Percentiles rank a stretch among this genome's conserved stretches.
phyloP scores from a whole-genome alignment of 495 filamentous ascomycete genomes.

The Tuber microsphaerosporum region DNA sequence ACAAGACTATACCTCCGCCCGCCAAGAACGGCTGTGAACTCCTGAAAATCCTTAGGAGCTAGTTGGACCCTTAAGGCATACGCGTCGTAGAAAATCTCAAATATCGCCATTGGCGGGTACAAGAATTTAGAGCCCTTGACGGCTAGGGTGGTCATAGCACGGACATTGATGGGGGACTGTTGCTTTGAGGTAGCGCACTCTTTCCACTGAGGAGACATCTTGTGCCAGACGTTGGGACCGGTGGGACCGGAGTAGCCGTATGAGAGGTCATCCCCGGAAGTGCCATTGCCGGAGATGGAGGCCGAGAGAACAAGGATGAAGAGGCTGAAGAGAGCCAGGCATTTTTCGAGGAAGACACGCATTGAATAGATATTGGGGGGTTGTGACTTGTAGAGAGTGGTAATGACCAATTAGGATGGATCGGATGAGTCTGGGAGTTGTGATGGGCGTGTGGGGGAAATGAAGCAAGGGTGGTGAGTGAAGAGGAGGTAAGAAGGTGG shows the following conservation, averaged over 20 bases:
- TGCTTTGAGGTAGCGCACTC: slow-evolving; percentile 51
- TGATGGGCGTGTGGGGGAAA: background rate
- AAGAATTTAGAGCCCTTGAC: background rate
- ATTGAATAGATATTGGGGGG: background rate
- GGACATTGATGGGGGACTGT: slow-evolving; percentile 59
- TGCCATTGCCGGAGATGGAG: background rate
- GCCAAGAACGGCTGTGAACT: slow-evolving; percentile 38
- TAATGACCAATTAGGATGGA: background rate
- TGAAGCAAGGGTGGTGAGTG: background rate
- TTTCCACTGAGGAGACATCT: slow-evolving; percentile 10
- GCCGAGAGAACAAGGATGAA: background rate
- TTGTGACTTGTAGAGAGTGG: background rate
- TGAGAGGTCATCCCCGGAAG: background rate
- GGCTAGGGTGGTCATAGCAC: slow-evolving; percentile 43
- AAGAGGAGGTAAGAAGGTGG: background rate
- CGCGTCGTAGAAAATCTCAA: slow-evolving; percentile 30
- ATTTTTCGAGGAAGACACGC: background rate
- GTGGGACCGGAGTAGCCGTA: slow-evolving; percentile 46
- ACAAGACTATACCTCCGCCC: slow-evolving; percentile 49
- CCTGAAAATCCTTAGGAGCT: slow-evolving; percentile 19
- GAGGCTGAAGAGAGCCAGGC: background rate
- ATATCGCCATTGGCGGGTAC: slow-evolving; percentile 12
- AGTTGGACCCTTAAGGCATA: slow-evolving; percentile 29
- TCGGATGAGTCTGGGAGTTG: background rate
- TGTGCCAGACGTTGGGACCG: slow-evolving; percentile 56